Percentiles rank a stretch among this genome's conserved stretches.
Evolutionary conservation across 83 land plant species (phyloP).

Genomic region (Picea abies): DNA sequence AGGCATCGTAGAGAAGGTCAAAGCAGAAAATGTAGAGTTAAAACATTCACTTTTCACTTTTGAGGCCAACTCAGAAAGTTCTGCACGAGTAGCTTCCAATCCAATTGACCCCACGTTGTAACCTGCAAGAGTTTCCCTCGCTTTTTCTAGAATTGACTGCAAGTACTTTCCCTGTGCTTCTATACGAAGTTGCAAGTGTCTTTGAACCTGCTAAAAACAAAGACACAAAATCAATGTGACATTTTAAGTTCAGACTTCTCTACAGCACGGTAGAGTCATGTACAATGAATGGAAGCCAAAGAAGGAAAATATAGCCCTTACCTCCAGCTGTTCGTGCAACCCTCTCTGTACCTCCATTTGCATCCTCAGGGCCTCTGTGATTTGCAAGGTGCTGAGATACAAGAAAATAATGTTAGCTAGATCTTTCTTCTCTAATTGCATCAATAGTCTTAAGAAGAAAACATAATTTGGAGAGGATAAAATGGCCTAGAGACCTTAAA

Average conservation of each 20-base stretch:
- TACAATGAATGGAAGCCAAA: not conserved
- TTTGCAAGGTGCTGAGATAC: conserved; percentile 14
- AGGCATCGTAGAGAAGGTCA: conserved; percentile 4
- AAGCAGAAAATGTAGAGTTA: conserved; percentile 26
- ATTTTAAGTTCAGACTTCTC: not conserved
- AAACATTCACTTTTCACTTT: conserved; percentile 25
- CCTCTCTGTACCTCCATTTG: conserved; percentile 19
- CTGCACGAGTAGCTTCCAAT: conserved; percentile 30
- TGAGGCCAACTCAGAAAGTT: conserved; percentile 30
- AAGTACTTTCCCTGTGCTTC: conserved; percentile 84
- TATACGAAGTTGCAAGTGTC: conserved; percentile 69
- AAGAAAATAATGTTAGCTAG: not conserved
- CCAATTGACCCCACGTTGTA: conserved; percentile 21
- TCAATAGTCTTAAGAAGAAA: not conserved
- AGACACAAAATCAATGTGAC: not conserved
- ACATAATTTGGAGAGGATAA: not conserved
- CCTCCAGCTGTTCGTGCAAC: conserved; percentile 19
- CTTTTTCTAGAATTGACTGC: conserved; percentile 72
- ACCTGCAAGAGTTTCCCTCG: conserved; percentile 53
- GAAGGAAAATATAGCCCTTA: not conserved
- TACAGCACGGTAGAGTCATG: not conserved
- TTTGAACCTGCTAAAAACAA: conserved; percentile 49
- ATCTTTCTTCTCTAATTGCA: not conserved
- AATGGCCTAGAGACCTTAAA: not conserved
- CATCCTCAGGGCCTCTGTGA: conserved; percentile 15